phyloP scores from a whole-genome alignment of 179 eudicot species.

The Vitellaria paradoxa region DNA sequence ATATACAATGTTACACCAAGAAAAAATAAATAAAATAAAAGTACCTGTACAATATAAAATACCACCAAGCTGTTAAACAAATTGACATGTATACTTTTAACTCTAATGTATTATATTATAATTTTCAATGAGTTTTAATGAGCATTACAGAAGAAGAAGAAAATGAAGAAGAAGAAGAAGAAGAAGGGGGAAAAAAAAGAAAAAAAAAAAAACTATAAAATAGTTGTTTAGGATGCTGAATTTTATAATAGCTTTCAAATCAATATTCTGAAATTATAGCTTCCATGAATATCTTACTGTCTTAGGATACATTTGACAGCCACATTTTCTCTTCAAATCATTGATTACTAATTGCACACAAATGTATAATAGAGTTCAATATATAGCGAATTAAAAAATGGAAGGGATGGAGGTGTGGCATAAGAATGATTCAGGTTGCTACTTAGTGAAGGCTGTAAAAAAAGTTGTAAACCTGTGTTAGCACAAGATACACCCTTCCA shows the following conservation, averaged over 20 bases:
- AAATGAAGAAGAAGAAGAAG: no score
- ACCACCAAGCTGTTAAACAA: not conserved
- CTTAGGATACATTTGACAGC: no score
- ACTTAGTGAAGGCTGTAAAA: not conserved
- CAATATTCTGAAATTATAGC: not conserved
- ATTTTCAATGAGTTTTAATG: not conserved
- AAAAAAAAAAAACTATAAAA: not conserved
- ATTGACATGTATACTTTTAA: not conserved
- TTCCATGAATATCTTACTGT: not conserved
- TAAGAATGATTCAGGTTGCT: not conserved
- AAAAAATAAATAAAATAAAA: not conserved
- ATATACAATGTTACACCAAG: not conserved
- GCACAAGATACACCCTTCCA: not conserved
- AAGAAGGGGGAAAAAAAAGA: no score
- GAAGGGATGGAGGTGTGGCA: not conserved
- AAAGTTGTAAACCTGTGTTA: not conserved
- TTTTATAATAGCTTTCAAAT: not conserved
- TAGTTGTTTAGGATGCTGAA: not conserved
- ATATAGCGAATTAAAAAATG: not conserved
- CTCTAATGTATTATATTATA: not conserved
- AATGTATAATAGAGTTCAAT: no score
- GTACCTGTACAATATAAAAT: not conserved
- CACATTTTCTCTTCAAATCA: not conserved
- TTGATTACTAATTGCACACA: not conserved
- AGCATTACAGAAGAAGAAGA: not conserved